Percentiles rank a stretch among this genome's conserved stretches.
Conservation (phyloP, 2,329 filamentous ascomycete species). For the Venturia pyrina region DNA sequence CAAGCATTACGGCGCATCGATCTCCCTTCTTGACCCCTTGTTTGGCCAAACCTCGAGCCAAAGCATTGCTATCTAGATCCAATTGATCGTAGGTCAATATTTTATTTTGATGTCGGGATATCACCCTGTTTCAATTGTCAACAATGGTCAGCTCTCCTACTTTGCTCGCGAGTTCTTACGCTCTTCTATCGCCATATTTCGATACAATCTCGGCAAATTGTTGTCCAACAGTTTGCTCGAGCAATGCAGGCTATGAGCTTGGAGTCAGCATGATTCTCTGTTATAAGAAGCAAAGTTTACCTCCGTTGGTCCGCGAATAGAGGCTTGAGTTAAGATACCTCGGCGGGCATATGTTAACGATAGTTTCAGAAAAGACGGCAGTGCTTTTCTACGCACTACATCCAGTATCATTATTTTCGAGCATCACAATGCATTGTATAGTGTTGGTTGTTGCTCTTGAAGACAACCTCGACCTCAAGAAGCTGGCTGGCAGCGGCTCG, state of each 20-base stretch:
- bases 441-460: neutral
- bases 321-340: slow-evolving; percentile 2
- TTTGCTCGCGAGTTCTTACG: slow-evolving; percentile 32
- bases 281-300: neutral
- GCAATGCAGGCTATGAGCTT: slow-evolving; percentile 49
- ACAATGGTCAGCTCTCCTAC: neutral
- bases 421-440: neutral
- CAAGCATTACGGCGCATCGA: slow-evolving; percentile 74
- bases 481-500: neutral
- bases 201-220: slow-evolving; percentile 61
- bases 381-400: neutral
- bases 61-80: slow-evolving; percentile 63
- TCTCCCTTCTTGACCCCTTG: slow-evolving; percentile 72
- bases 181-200: slow-evolving; percentile 52
- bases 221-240: slow-evolving; percentile 58
- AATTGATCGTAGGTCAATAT: slow-evolving; percentile 65
- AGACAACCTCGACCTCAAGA: neutral
- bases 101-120: slow-evolving; percentile 51
- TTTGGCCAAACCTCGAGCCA: slow-evolving; percentile 60
- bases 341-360: neutral
- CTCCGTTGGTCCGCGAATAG: neutral
- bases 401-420: neutral
- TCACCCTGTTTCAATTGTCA: slow-evolving; percentile 32
- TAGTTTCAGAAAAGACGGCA: neutral
- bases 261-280: neutral